Base-by-base conservation (phyloP, 2,329 filamentous ascomycete species). In the Calonectria honghensis region DNA sequence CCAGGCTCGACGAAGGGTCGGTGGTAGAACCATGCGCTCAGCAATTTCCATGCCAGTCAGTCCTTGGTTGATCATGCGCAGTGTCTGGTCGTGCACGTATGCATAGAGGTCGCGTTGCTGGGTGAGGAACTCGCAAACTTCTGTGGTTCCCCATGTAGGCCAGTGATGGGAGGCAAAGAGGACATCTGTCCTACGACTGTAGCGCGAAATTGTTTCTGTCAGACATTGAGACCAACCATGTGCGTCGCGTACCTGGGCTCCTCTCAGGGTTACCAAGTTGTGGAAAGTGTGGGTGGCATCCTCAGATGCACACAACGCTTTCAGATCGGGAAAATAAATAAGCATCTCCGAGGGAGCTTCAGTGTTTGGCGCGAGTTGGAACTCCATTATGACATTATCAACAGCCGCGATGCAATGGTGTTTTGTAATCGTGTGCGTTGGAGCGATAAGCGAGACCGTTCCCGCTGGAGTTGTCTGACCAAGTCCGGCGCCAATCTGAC, bases 151-250 rank as follows among this genome's bases (percentile, higher is more conserved):
- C 13, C 13, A 52, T 10, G 50, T 52, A 10, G 50, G 50, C 50
- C 50, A 52, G 27, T 52, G 50, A 31, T 52, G 50, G 27, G 50
- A 16, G 50, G 50, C 50, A 52, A 52, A 52, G n/a, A 52, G 50
- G 50, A 52, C 50, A 6, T 52, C 50, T 14, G 50, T 52, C 27
- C 10, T 52, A 5, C 13, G 1, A 14, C 50, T 27, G 14, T 18
- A 52, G 50, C 50, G 50, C 27, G 50, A 52, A 31, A 52, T 52
- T 0, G 50, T 20, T 6, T 52, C 27, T 6, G 50, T 52, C 27
- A 52, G 50, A 31, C 10, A 52, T 1, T 14, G 50, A 52, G 50
- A 29, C 50, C 50, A 52, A 18, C 50, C 50, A 31, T 52, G 50
- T 3, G 50, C 0, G 50, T 52, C 50, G 13, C 50, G 50, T 4